A percentile compares a stretch with the other conserved stretches of the same genome.
These are phyloP conservation scores for Fomitopsis palustris DNA, from an alignment of 1,284 basidiomycete genomes.

Conservation along the genomic window DNA sequence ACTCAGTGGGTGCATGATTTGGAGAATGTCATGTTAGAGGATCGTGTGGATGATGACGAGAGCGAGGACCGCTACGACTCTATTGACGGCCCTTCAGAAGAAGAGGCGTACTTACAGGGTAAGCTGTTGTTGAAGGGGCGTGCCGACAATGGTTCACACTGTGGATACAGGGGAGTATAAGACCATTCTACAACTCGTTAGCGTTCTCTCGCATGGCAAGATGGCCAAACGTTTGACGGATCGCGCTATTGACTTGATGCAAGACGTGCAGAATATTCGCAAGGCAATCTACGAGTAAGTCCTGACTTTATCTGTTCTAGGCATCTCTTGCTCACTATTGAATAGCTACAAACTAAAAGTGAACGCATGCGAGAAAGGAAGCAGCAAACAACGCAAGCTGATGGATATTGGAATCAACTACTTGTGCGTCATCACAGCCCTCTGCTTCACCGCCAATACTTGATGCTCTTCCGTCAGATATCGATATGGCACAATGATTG, in stretches of 20 bases:
- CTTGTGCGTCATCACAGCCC: slow-evolving; percentile 45
- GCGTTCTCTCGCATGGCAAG: slow-evolving; percentile 85
- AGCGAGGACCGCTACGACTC: slow-evolving; percentile 50
- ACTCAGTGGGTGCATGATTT: slow-evolving; percentile 52
- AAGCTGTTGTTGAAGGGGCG: slow-evolving; percentile 11
- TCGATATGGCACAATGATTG: slow-evolving; percentile 91
- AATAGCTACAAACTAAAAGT: slow-evolving; percentile 87
- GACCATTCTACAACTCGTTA: slow-evolving; percentile 91
- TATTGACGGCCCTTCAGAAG: slow-evolving; percentile 78
- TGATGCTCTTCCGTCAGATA: slow-evolving; percentile 38
- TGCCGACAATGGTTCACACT: neutral
- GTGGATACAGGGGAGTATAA: slow-evolving; percentile 84
- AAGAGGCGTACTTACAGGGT: slow-evolving; percentile 87
- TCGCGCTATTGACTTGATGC: slow-evolving; percentile 85
- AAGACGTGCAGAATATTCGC: slow-evolving; percentile 91
- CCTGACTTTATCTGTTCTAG: neutral
- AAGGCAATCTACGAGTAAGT: slow-evolving; percentile 88
- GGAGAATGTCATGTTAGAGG: slow-evolving; percentile 29
- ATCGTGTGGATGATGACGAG: slow-evolving; percentile 32
- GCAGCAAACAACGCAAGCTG: slow-evolving; percentile 72
- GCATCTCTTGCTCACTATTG: neutral
- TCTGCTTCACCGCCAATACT: slow-evolving; percentile 11
- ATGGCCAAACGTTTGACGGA: slow-evolving; percentile 93
- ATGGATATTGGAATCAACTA: slow-evolving; percentile 82
- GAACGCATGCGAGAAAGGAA: slow-evolving; percentile 79